Conservation (phyloP, 2,329 filamentous ascomycete genomes). For the Madurella mycetomatis region DNA sequence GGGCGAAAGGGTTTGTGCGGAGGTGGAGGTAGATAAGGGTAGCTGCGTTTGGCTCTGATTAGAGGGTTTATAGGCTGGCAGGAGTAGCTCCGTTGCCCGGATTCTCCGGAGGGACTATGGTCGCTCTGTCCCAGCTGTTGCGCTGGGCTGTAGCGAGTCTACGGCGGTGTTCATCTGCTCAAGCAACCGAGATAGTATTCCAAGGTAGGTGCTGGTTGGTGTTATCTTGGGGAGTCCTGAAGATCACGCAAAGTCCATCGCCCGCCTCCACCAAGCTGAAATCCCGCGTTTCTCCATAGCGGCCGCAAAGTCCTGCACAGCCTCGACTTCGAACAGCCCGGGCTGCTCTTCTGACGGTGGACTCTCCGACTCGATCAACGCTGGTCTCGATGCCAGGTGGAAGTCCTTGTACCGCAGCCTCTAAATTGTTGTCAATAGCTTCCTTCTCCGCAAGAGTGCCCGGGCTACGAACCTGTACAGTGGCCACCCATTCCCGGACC, state of each 20-base stretch:
- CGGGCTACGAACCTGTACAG: conserved; percentile 40
- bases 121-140: background rate
- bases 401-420: conserved; percentile 69
- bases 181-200: background rate
- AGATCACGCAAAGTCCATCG: conserved; percentile 53
- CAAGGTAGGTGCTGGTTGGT: background rate
- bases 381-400: conserved; percentile 55
- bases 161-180: background rate
- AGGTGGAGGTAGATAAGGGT: conserved; percentile 9
- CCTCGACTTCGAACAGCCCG: conserved; percentile 54
- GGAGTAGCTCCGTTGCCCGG: background rate
- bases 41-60: background rate
- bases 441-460: background rate
- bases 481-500: conserved; percentile 60
- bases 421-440: conserved; percentile 33
- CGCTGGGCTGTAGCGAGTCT: background rate
- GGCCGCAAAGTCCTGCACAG: conserved; percentile 60
- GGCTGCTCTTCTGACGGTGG: background rate
- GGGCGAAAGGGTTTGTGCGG: conserved; percentile 30
- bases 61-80: background rate
- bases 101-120: too few species aligned
- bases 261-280: conserved; percentile 61
- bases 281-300: conserved; percentile 58
- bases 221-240: too few species aligned
- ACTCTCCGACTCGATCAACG: conserved; percentile 19